phyloP scores from a whole-genome alignment of 2,329 filamentous ascomycete species.

The Pyrenochaeta sp. region DNA sequence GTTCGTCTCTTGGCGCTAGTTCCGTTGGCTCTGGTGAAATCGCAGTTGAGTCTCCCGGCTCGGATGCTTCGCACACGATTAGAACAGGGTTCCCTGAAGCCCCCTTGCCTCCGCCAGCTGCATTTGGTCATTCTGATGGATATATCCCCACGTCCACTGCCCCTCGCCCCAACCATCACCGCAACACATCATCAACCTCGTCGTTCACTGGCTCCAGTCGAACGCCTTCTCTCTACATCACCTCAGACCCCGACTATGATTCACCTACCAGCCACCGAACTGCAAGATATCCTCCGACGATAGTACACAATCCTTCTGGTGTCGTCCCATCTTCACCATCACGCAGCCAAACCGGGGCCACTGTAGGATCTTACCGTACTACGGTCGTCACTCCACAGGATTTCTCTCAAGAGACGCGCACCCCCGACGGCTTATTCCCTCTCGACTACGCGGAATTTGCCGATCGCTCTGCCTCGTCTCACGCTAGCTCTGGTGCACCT shows the following conservation, averaged over 20 bases:
- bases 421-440: slow-evolving; percentile 20
- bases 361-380: slow-evolving; percentile 31
- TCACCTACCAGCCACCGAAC: slow-evolving; percentile 30
- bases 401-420: slow-evolving; percentile 15
- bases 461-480: slow-evolving; percentile 28
- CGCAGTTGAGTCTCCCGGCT: slow-evolving; percentile 39
- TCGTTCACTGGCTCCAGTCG: slow-evolving; percentile 37
- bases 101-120: slow-evolving; percentile 24
- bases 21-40: slow-evolving; percentile 34
- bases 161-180: slow-evolving; percentile 33
- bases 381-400: slow-evolving; percentile 28
- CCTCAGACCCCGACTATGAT: slow-evolving; percentile 42
- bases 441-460: slow-evolving; percentile 34
- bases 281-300: slow-evolving; percentile 31
- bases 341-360: slow-evolving; percentile 16
- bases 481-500: slow-evolving; percentile 28
- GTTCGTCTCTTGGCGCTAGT: slow-evolving; percentile 32
- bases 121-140: slow-evolving; percentile 22
- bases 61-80: slow-evolving; percentile 40
- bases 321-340: slow-evolving; percentile 27
- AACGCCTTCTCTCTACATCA: slow-evolving; percentile 39
- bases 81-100: slow-evolving; percentile 46
- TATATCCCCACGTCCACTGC: slow-evolving; percentile 30
- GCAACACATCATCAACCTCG: slow-evolving; percentile 40
- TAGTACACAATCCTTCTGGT: slow-evolving; percentile 38